Percentiles rank a stretch among this genome's conserved stretches.
These are phyloP conservation scores for Megacollybia marginata DNA, from an alignment of 768 basidiomycete genomes.

Conservation along the genomic window DNA sequence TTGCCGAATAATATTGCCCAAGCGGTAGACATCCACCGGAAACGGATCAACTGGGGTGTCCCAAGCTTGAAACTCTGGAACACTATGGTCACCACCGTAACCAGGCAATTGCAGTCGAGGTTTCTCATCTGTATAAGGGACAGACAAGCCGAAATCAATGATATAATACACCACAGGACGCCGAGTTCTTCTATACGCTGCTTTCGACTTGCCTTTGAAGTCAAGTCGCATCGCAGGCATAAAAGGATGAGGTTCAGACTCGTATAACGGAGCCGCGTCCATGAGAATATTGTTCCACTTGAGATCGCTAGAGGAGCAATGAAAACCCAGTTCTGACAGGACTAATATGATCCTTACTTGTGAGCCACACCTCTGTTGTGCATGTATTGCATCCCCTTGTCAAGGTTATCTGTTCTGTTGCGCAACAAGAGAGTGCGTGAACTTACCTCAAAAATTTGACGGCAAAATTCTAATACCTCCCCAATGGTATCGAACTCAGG, in stretches of 20 bases:
- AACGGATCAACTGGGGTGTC: background rate
- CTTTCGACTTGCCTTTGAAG: background rate
- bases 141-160: constrained; percentile 18
- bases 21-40: background rate
- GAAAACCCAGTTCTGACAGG: background rate
- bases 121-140: background rate
- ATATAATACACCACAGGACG: constrained; percentile 13
- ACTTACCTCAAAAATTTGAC: constrained; percentile 3
- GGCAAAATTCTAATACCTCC: constrained; percentile 2
- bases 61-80: background rate
- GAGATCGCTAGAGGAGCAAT: background rate
- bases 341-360: background rate
- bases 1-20: background rate
- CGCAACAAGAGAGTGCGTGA: background rate
- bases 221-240: background rate
- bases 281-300: background rate
- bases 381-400: constrained; percentile 3
- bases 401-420: background rate
- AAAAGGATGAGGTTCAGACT: background rate
- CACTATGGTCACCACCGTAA: background rate
- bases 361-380: constrained; percentile 2
- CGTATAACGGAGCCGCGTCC: background rate
- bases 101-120: background rate
- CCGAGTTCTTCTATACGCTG: background rate
- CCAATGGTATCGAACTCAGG: constrained; percentile 1